phyloP scores from a whole-genome alignment of 106 monocot genomes.

The Dendrobium officinale region DNA sequence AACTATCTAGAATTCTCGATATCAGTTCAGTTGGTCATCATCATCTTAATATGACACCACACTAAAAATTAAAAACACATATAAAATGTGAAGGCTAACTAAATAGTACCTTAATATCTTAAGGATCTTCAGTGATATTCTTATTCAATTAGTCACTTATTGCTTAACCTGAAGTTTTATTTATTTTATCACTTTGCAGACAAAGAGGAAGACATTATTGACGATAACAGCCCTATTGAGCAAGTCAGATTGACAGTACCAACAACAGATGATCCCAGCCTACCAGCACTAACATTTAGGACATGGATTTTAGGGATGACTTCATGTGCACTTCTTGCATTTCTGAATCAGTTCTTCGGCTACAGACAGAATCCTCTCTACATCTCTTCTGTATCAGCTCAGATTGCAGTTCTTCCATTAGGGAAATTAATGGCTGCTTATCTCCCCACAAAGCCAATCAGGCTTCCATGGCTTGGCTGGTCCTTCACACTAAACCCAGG shows the following conservation, averaged over 20 bases:
- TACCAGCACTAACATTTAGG: constrained; percentile 16
- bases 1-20: too few relatives aligned
- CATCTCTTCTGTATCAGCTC: constrained; percentile 13
- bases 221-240: constrained; percentile 19
- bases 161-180: background rate
- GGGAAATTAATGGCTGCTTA: constrained; percentile 21
- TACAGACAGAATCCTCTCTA: constrained; percentile 8
- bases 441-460: constrained; percentile 8
- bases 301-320: constrained; percentile 17
- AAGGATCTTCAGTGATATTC: background rate
- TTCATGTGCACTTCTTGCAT: constrained; percentile 17
- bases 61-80: too few relatives aligned
- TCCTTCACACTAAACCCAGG: constrained; percentile 20
- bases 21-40: too few relatives aligned
- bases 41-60: too few relatives aligned
- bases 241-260: constrained; percentile 21
- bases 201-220: background rate
- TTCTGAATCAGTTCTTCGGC: constrained; percentile 16
- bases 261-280: constrained; percentile 13
- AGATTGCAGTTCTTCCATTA: constrained; percentile 14
- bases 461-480: constrained; percentile 5
- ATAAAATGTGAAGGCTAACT: too few relatives aligned
- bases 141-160: background rate
- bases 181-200: background rate
- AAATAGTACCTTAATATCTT: background rate